A percentile compares a stretch with the other conserved stretches of the same genome.
phyloP scores from a whole-genome alignment of 2,329 filamentous ascomycete genomes.

The Pestalotiopsis sp. region DNA sequence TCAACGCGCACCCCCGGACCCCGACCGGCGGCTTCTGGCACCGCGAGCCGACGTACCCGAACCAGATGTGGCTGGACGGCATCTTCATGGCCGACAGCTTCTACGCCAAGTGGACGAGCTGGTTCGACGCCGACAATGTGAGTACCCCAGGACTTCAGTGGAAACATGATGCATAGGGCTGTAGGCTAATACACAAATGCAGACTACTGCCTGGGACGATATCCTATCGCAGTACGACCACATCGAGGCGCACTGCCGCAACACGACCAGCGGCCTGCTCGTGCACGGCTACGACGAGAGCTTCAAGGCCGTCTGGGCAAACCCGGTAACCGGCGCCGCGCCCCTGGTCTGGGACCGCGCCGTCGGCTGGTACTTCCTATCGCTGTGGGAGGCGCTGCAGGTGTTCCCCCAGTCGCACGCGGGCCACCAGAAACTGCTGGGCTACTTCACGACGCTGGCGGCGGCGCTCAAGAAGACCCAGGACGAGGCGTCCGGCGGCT shows the following conservation, averaged over 20 bases:
- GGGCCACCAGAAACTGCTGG: constrained; percentile 37
- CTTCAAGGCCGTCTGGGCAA: constrained; percentile 48
- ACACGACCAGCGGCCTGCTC: constrained; percentile 40
- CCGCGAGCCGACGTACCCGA: constrained; percentile 37
- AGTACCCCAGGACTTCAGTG: background rate
- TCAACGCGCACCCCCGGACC: constrained; percentile 52
- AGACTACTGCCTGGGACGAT: constrained; percentile 43
- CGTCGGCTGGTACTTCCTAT: constrained; percentile 52
- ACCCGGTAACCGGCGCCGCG: constrained; percentile 46
- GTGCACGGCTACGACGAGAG: constrained; percentile 54
- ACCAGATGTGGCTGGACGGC: constrained; percentile 60
- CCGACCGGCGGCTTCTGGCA: constrained; percentile 58
- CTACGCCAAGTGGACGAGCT: constrained; percentile 40
- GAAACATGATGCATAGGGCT: background rate
- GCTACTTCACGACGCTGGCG: constrained; percentile 42
- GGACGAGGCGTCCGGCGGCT: constrained; percentile 46
- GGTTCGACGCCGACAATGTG: constrained; percentile 37
- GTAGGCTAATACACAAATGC: background rate
- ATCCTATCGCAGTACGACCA: constrained; percentile 43
- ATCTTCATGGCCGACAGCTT: constrained; percentile 52
- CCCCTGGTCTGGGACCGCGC: constrained; percentile 53
- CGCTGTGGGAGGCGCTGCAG: constrained; percentile 48
- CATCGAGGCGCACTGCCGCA: constrained; percentile 41
- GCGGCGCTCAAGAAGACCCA: constrained; percentile 42
- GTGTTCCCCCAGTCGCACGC: constrained; percentile 38